Base-by-base conservation (phyloP, 1,284 basidiomycete species). In the Pisolithus thermaeus region DNA sequence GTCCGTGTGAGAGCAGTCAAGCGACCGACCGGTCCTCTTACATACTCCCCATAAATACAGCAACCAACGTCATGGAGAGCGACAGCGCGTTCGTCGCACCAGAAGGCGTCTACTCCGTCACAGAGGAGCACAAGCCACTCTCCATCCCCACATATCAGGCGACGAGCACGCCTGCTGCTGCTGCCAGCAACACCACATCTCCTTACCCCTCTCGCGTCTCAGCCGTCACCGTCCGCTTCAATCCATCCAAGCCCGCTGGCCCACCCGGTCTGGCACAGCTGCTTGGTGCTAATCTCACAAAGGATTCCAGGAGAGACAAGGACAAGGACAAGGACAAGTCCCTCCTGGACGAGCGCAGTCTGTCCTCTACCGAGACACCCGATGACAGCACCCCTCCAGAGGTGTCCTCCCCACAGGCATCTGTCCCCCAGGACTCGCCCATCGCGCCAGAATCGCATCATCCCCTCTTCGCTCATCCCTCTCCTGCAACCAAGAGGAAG, bases 81-180 rank as follows among this genome's bases (percentile, higher is more conserved):
- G 87, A 88, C 50, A 77, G 78, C 52, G 85, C 86, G 20, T 90
- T 92, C 69, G 83, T 90, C 52, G 89, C 89, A 35, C 89, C 90
- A 52, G 90, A 92, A 68, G 90, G 89, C 60, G 87, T 90, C 50
- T 92, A 92, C 71, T 83, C 87, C 20, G 78, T 90, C 63, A 87
- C 83, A n/a, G 89, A 91, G 61, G 88, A 90, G 62, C 83, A 87
- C 74, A 90, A 84, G 66, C 82, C 85, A 0, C 71, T 76, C 43
- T 61, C 71, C 37, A 58, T 76, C 43, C 75, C 78, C 49, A 70
- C 74, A 27, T 66, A 78, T 51, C 70, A 77, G 25, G 71, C 73
- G 56, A 73, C 68, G 75, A 22, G 71, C 79, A 25, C 71, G 74
- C 7, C 62, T 73, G n/a, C 50, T 73, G 23, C 81, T 78, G 5